Base-by-base conservation (phyloP, 345 rosid species). In the Populus simonii region DNA sequence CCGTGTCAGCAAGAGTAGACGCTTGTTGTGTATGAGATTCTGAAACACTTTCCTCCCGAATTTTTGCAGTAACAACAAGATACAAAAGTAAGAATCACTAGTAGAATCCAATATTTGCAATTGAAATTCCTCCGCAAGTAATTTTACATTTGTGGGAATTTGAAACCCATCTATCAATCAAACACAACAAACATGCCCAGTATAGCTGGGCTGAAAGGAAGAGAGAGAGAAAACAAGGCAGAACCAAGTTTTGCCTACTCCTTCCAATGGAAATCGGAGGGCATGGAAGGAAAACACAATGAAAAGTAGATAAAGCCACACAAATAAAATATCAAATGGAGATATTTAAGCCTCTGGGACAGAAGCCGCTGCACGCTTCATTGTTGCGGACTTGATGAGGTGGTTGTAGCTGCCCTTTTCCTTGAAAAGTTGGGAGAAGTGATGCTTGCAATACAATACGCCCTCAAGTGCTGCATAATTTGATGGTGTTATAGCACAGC, bases 401-500 rank as follows among this genome's bases (percentile, higher is more conserved):
- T 96, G 98, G 72, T 90, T 94, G 88, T 96, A 96, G 88, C 94
- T 96, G 49, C 99, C 99, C 75, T 96, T 96, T 89, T 96, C 98
- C 88, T 90, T 92, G 87, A 96, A 96, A 78, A 96, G 96, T 89
- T 96, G 99, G 49, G 97, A 83, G 76, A 96, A 96, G 84, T 96
- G 99, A 68, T 91, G 98, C 76, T 96, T 96, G 88, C 99, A 96
- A 75, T 96, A 94, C 77, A 96, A 82, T 61, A 91, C 85, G 45
- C 99, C 98, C 68, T 96, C 97, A 0, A 96, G 92, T 6, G 99
- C 99, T n/a, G 99, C 99, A 45, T 96, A 96, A 75, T 88, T 93
- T 38, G 99, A 96, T n/a, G 98, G 98, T 29, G 92, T 85, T 39
- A 96, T 47, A 15, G 99, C 77, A 74, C 99, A 95, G n/a, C 99